Evolutionary conservation across 1,284 basidiomycete genomes (phyloP).

Genomic region (Coniophora puteana): DNA sequence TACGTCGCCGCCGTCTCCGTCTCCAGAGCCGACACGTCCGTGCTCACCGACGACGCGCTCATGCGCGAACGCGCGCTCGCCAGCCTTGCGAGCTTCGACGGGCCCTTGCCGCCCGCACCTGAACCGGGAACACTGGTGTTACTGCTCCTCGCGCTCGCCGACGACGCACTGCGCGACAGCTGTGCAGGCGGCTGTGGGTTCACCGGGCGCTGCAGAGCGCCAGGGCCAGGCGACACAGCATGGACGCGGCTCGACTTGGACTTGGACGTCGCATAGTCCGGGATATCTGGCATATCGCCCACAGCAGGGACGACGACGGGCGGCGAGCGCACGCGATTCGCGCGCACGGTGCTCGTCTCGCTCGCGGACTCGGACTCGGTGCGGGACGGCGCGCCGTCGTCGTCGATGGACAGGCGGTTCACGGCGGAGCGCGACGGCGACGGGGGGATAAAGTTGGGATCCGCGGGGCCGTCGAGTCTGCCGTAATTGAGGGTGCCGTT

Average conservation of each 20-base stretch:
- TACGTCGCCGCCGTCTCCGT: slow-evolving; percentile 63
- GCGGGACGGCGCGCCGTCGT: slow-evolving; percentile 53
- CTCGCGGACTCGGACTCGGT: slow-evolving; percentile 36
- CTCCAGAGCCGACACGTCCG: slow-evolving; percentile 30
- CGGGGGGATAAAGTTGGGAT: slow-evolving; percentile 61
- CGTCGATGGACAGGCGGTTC: slow-evolving; percentile 56
- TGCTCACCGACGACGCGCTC: neutral
- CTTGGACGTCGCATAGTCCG: slow-evolving; percentile 46
- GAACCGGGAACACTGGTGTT: too few species aligned
- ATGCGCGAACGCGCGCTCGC: slow-evolving; percentile 57
- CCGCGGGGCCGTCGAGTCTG: slow-evolving; percentile 19
- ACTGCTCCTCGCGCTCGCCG: too few species aligned
- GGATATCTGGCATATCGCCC: slow-evolving; percentile 53
- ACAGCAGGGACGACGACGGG: slow-evolving; percentile 40
- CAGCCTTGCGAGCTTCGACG: slow-evolving; percentile 60
- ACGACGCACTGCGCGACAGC: too few species aligned
- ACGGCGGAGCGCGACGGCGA: slow-evolving; percentile 72
- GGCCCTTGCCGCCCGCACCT: slow-evolving; percentile 25
- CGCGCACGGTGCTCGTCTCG: slow-evolving; percentile 12
- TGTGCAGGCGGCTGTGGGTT: too few species aligned
- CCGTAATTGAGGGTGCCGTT: neutral
- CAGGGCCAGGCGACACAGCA: slow-evolving; percentile 9
- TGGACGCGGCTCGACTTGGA: slow-evolving; percentile 39
- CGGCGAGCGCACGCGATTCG: slow-evolving; percentile 32
- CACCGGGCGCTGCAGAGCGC: neutral